Evolutionary conservation across 2,329 filamentous ascomycete species (phyloP), one percentile per base, ranked within the genome.

Genomic region (Penicillium sp.): DNA sequence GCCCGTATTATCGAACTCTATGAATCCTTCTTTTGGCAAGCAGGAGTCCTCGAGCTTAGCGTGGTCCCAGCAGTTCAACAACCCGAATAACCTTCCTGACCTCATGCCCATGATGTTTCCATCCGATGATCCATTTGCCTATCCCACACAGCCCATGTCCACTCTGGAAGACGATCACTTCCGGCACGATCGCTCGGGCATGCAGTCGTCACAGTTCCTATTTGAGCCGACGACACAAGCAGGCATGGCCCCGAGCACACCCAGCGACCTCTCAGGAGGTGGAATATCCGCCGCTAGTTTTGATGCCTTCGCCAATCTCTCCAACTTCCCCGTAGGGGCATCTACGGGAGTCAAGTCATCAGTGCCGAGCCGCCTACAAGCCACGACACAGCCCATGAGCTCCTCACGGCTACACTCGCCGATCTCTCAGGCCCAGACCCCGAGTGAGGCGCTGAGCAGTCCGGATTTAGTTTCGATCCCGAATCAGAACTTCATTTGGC

Each of bases 41-140:
- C 55, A 54, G 23, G 58, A 62, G 7, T 33, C 47, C 9, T 50
- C 60, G 5, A 45, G 49, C 17, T 47, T 57, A 21, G 53, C 56
- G 11, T 65, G 61, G 42, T 47, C 64, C 9, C 64, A 63, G 25
- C 61, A 59, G 26, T 60, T 68, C 37, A 54, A 55, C 20, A 61
- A 57, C 33, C 36, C 52, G 6, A 48, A 46, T 25, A 63, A 64
- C 38, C 60, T 74, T 11, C 70, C 70, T 1, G 72, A 74, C 49
- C 58, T 75, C 26, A 71, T 70, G 63, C 68, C 68, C 7, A 70
- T 74, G 51, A 75, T 75, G 72, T 75, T 70, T 44, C 71, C 72
- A 3, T 73, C 71, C 2, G 67, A 68, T 41, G 71, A 75, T 40
- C 72, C 72, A 10, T 74, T 74, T 43, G 72, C 71, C 4, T 75